Conservation (phyloP, 2,329 filamentous ascomycete species). For the Ascochyta clinopodiicola region DNA sequence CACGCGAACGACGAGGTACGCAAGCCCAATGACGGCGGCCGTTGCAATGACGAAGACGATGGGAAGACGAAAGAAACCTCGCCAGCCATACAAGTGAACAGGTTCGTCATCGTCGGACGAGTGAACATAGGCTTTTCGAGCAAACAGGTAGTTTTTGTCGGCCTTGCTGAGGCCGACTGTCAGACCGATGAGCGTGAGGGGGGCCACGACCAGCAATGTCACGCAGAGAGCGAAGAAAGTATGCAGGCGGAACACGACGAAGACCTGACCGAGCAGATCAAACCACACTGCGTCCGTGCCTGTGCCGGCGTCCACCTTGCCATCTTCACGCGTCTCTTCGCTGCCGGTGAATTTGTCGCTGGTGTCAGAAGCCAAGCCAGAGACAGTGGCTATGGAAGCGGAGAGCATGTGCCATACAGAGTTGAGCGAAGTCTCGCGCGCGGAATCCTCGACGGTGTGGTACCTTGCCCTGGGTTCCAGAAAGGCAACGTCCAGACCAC, state of each 20-base stretch:
- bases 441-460: slow-evolving; percentile 89
- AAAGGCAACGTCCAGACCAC: slow-evolving; percentile 91
- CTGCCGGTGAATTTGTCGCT: slow-evolving; percentile 71
- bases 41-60: slow-evolving; percentile 73
- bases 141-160: slow-evolving; percentile 90
- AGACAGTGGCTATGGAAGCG: slow-evolving; percentile 75
- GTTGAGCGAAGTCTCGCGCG: slow-evolving; percentile 73
- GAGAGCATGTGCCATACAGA: slow-evolving; percentile 96
- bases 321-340: slow-evolving; percentile 61
- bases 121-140: slow-evolving; percentile 67
- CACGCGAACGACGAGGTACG: slow-evolving; percentile 77
- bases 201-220: slow-evolving; percentile 79
- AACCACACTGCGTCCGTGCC: slow-evolving; percentile 86
- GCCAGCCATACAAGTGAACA: slow-evolving; percentile 74
- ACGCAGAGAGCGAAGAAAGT: slow-evolving; percentile 90
- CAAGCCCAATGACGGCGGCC: slow-evolving; percentile 72
- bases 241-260: slow-evolving; percentile 79
- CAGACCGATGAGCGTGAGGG: slow-evolving; percentile 73
- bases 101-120: slow-evolving; percentile 65
- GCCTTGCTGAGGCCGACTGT: slow-evolving; percentile 71
- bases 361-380: slow-evolving; percentile 72
- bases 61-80: slow-evolving; percentile 84
- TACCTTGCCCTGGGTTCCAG: slow-evolving; percentile 85
- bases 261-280: slow-evolving; percentile 81
- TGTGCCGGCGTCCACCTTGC: slow-evolving; percentile 70